Percentiles rank a stretch among this genome's conserved stretches.
These are phyloP conservation scores for Vairimorpha necatrix DNA, from an alignment of 371 early-diverging fungal species.

Conservation along the genomic window DNA sequence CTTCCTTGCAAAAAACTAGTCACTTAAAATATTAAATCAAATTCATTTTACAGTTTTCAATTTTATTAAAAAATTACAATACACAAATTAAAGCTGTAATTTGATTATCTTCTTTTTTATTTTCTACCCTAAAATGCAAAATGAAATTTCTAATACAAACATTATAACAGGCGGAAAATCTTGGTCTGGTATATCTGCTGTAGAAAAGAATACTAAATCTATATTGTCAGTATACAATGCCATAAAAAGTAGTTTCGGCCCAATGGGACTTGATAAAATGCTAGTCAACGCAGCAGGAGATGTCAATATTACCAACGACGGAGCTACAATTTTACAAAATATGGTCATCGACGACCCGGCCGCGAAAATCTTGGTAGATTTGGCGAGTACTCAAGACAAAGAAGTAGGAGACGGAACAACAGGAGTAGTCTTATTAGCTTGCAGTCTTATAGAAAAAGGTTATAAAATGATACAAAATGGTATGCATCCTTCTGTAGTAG, in stretches of 20 bases:
- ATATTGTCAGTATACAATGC: conserved; percentile 68
- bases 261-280: conserved; percentile 99
- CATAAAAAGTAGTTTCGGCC: conserved; percentile 93
- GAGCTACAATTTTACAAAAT: conserved; percentile 92
- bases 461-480: conserved; percentile 90
- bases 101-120: neutral
- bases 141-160: conserved; percentile 39
- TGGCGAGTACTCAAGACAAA: conserved; percentile 96
- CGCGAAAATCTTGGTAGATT: conserved; percentile 87
- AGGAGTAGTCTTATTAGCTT: conserved; percentile 95
- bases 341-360: conserved; percentile 96
- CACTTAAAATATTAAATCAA: no score
- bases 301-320: conserved; percentile 98
- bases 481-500: conserved; percentile 94
- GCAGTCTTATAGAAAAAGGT: conserved; percentile 87
- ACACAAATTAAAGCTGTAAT: neutral
- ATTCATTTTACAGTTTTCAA: no score
- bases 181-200: conserved; percentile 25
- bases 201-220: conserved; percentile 43
- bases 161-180: conserved; percentile 42
- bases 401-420: conserved; percentile 99
- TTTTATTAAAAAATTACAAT: neutral
- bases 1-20: no score
- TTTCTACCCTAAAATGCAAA: conserved; percentile 21
- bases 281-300: conserved; percentile 96